A percentile compares a stretch with the other conserved stretches of the same genome.
Conservation (phyloP, 2,329 filamentous ascomycete species). For the Neurospora crassa region DNA sequence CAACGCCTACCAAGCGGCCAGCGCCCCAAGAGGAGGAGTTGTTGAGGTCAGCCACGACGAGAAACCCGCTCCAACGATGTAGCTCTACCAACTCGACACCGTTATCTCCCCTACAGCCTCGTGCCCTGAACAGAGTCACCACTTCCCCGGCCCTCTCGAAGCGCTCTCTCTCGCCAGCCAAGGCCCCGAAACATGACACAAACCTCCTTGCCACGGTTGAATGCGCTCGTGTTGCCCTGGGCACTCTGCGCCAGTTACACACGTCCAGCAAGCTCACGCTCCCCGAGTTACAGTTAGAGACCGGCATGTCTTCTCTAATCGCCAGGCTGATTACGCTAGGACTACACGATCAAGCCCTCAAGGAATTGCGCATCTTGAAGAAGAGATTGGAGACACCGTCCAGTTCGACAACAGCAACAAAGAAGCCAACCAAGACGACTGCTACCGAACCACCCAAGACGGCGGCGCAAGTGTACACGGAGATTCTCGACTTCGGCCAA, state of each 20-base stretch:
- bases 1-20: constrained; percentile 22
- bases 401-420: constrained; percentile 11
- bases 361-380: constrained; percentile 59
- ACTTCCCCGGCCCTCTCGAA: constrained; percentile 39
- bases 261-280: constrained; percentile 42
- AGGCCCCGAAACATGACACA: constrained; percentile 24
- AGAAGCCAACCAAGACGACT: constrained; percentile 24
- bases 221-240: constrained; percentile 59
- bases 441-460: constrained; percentile 23
- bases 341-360: constrained; percentile 57
- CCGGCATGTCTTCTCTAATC: constrained; percentile 60
- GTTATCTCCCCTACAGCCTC: constrained; percentile 51
- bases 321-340: constrained; percentile 56
- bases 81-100: constrained; percentile 38
- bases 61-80: constrained; percentile 38
- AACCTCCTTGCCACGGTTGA: constrained; percentile 52
- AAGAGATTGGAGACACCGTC: constrained; percentile 42
- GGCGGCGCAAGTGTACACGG: constrained; percentile 38
- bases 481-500: constrained; percentile 53
- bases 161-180: constrained; percentile 20
- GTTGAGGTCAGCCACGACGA: constrained; percentile 26
- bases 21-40: constrained; percentile 28
- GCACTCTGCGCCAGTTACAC: constrained; percentile 50
- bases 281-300: constrained; percentile 61
- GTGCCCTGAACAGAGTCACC: constrained; percentile 49